Evolutionary conservation across 164 flowering plant genomes (phyloP).

Genomic region (Vitis vinifera): ASM3070453v1 NC_081821.1:12948001-12948500

Average conservation of each 20-base stretch:
- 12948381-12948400: conserved; percentile 20
- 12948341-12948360: conserved; percentile 50
- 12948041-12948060: conserved; percentile 52
- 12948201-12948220: conserved; percentile 58
- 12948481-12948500: conserved; percentile 15
- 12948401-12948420: conserved; percentile 10
- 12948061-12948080: conserved; percentile 39
- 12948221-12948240: conserved; percentile 33
- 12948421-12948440: background rate
- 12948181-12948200: conserved; percentile 69
- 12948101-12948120: conserved; percentile 67
- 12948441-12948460: conserved; percentile 8
- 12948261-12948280: background rate
- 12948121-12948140: conserved; percentile 58
- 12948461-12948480: conserved; percentile 29
- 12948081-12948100: conserved; percentile 72
- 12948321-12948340: conserved; percentile 41
- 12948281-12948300: conserved; percentile 37
- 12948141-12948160: conserved; percentile 50
- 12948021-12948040: conserved; percentile 28
- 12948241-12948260: background rate
- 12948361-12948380: conserved; percentile 30
- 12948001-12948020: conserved; percentile 20
- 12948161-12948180: conserved; percentile 50
- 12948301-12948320: conserved; percentile 51